Evolutionary conservation across 2,329 filamentous ascomycete species (phyloP).

Genomic region (Tolypocladium amazonense): DNA sequence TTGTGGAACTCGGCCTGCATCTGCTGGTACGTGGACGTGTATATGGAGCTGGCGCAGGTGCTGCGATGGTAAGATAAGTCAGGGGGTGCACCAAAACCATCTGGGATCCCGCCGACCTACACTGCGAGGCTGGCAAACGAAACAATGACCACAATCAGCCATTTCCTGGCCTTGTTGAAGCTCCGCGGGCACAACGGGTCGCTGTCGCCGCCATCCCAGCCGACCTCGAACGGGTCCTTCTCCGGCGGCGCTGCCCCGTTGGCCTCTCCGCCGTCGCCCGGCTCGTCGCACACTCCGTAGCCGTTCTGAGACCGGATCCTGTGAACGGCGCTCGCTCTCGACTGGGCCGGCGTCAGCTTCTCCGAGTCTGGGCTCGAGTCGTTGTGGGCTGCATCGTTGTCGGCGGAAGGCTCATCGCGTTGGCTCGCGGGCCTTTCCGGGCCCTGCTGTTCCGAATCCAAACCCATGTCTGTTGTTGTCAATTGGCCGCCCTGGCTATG

Average conservation of each 20-base stretch:
- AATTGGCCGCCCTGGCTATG: not conserved
- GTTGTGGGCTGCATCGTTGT: not conserved
- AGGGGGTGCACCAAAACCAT: not conserved
- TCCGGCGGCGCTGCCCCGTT: conserved; percentile 7
- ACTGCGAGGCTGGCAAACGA: conserved; percentile 69
- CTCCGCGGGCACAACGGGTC: conserved; percentile 69
- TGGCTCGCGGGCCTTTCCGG: not conserved
- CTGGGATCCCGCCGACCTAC: conserved; percentile 40
- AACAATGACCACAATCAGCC: conserved; percentile 69
- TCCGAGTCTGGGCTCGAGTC: not conserved
- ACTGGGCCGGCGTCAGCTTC: not conserved
- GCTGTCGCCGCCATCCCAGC: conserved; percentile 59
- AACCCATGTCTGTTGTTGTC: not conserved
- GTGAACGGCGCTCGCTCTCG: not conserved
- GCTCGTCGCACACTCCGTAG: conserved; percentile 28
- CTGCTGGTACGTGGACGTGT: conserved; percentile 72
- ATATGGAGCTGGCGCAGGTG: conserved; percentile 79
- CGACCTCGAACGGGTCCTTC: conserved; percentile 53
- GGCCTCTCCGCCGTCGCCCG: conserved; percentile 5
- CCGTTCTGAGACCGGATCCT: conserved; percentile 30
- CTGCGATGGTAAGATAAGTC: conserved; percentile 25
- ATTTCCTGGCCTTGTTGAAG: conserved; percentile 56
- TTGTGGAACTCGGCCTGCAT: conserved; percentile 65
- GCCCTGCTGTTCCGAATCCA: not conserved
- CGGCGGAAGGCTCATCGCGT: not conserved